Conservation (phyloP, 176 grass and related monocot species). For the Dactylis glomerata region DNA sequence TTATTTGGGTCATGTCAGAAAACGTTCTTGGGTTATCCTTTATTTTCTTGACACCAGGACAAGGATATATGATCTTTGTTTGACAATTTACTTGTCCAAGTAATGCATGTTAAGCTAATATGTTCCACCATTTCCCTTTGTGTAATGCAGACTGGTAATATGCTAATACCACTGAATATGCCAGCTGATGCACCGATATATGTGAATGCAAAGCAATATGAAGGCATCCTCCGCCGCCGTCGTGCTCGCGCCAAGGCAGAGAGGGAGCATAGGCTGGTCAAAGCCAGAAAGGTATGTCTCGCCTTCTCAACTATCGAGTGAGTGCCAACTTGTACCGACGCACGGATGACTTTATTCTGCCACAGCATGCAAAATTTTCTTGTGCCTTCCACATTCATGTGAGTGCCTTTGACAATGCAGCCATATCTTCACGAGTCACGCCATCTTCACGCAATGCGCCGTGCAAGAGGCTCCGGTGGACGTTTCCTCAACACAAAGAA, state of each 20-base stretch:
- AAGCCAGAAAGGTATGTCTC: conserved; percentile 62
- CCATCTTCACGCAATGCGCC: conserved; percentile 89
- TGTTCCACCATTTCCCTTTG: conserved; percentile 22
- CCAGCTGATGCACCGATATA: conserved; percentile 73
- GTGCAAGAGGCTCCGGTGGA: conserved; percentile 73
- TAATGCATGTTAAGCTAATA: not conserved
- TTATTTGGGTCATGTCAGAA: conserved; percentile 6
- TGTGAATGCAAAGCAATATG: conserved; percentile 90
- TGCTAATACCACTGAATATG: conserved; percentile 77
- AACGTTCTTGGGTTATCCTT: not conserved
- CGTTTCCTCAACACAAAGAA: conserved; percentile 91
- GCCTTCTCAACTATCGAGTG: not conserved
- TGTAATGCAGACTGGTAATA: conserved; percentile 48
- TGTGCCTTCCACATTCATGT: not conserved
- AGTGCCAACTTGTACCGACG: not conserved
- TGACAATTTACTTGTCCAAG: not conserved
- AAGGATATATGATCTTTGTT: not conserved
- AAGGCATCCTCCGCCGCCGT: conserved; percentile 80
- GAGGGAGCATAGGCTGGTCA: conserved; percentile 60
- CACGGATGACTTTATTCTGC: not conserved
- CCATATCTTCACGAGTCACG: conserved; percentile 92
- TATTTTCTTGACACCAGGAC: not conserved
- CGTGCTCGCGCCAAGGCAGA: conserved; percentile 80
- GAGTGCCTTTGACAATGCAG: conserved; percentile 38
- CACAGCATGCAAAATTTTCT: not conserved